Percentiles rank a stretch among this genome's conserved stretches.
Conservation (phyloP, 148 eudicot genomes). For the Hydrangea macrophylla region DNA sequence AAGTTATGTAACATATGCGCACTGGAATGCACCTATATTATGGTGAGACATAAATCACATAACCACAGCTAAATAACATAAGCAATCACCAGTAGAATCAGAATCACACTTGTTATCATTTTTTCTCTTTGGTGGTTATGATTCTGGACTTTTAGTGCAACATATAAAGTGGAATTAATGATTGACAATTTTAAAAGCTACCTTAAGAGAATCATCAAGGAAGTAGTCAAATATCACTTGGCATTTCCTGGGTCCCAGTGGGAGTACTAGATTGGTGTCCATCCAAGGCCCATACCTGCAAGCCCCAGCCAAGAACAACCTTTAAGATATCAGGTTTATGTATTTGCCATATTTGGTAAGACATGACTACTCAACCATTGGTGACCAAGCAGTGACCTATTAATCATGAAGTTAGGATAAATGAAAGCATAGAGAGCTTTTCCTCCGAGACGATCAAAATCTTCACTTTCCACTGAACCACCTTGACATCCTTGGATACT, state of each 20-base stretch:
- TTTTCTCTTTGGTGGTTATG: too few species aligned
- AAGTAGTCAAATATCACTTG: conserved; percentile 93
- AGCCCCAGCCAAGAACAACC: not conserved
- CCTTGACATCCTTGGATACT: conserved; percentile 76
- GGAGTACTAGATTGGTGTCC: conserved; percentile 93
- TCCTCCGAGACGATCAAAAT: conserved; percentile 67
- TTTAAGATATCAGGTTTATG: not conserved
- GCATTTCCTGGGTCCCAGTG: conserved; percentile 83
- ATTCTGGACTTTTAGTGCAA: too few species aligned
- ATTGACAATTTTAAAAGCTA: too few species aligned
- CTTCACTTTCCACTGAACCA: conserved; percentile 27
- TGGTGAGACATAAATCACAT: too few species aligned
- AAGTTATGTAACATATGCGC: too few species aligned
- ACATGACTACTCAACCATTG: too few species aligned
- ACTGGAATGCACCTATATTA: too few species aligned
- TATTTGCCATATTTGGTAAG: too few species aligned
- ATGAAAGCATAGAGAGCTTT: conserved; percentile 81
- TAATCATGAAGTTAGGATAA: conserved; percentile 94
- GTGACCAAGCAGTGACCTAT: conserved; percentile 42
- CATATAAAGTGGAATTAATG: not conserved
- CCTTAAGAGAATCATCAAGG: conserved; percentile 74
- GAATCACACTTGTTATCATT: too few species aligned
- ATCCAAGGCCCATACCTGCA: conserved; percentile 98
- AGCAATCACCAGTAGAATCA: too few species aligned
- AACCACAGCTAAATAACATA: too few species aligned